Base-by-base conservation (phyloP, 495 filamentous ascomycete species). In the Penicillium maclennaniae region DNA sequence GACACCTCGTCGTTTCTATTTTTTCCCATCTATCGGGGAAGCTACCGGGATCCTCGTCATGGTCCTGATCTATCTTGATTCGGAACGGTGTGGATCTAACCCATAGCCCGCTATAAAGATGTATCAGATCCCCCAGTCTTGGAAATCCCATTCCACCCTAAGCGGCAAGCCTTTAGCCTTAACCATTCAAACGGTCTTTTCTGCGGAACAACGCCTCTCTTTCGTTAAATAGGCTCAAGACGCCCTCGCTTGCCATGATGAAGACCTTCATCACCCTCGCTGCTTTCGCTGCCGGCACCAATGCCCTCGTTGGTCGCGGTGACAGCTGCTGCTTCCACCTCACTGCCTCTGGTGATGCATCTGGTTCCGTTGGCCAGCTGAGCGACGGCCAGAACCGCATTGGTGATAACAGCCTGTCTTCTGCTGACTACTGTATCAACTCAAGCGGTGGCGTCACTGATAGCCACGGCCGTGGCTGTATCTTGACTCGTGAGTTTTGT, bases 381-480 rank as follows among this genome's bases (percentile, higher is more conserved):
- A 53, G 48, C 51, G 77, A 82, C 58, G 82, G 82, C 19, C 81
- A 84, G 67, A 74, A 74, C 53, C 72, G 81, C 20, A 70, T 81
- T 53, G 73, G 76, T 37, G 76, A 66, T 12, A 38, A 72, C 40
- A 66, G 65, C 12, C 56, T 78, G 15, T 48, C 68, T 6, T 55
- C 66, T 15, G 68, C 70, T 20, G 58, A 65, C 17, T 81, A 66
- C 62, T 79, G 75, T 51, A 79, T 82, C 55, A 59, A 72, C 45
- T 62, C 62, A 8, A 70, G 65, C 21, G 78, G 78, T 38, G 63
- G 45, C n/a, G 73, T 87, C 55, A 77, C 68, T 19, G 83, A 87
- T 58, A 50, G 58, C 48, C 69, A 63, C 46, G 75, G 77, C 34
- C 72, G 80, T 44, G 80, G 81, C 37, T 87, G 83, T 49, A 78